Evolutionary conservation across 768 basidiomycete genomes (phyloP).

Genomic region (Grammothele lineata): DNA sequence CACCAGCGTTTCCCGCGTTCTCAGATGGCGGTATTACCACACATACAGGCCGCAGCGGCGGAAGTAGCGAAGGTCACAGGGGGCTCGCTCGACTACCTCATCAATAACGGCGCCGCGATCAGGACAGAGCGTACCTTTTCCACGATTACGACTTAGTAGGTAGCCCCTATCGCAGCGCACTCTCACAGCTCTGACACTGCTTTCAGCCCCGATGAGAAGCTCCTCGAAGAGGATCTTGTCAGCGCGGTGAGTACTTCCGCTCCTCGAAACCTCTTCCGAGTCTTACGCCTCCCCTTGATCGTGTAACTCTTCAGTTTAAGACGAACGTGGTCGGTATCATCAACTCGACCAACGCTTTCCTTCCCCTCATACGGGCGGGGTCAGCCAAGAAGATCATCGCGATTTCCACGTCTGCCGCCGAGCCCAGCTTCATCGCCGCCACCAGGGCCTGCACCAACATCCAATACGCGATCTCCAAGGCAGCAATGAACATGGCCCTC

Average conservation of each 20-base stretch:
- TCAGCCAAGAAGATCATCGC: slow-evolving; percentile 31
- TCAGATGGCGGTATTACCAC: no score
- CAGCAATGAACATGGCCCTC: slow-evolving; percentile 32
- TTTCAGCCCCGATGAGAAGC: slow-evolving; percentile 10
- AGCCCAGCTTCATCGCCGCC: not conserved
- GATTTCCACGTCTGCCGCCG: slow-evolving; percentile 21
- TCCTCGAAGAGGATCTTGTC: slow-evolving; percentile 20
- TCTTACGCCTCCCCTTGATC: no score
- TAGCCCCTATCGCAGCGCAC: not conserved
- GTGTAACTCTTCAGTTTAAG: no score
- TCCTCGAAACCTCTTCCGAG: no score
- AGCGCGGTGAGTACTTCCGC: slow-evolving; percentile 10
- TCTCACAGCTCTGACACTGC: not conserved
- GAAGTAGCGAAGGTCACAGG: slow-evolving; percentile 24
- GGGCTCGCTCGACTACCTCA: slow-evolving; percentile 30
- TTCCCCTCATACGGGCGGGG: slow-evolving; percentile 32
- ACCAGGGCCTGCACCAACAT: slow-evolving; percentile 1
- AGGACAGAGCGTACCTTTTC: not conserved
- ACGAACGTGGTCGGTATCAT: slow-evolving; percentile 33
- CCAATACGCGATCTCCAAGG: slow-evolving; percentile 33
- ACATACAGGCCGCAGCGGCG: slow-evolving; percentile 26
- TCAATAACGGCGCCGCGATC: slow-evolving; percentile 30
- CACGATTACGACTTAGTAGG: no score
- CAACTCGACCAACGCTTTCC: slow-evolving; percentile 30
- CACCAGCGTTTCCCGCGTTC: no score